Percentiles rank a stretch among this genome's conserved stretches.
These are phyloP conservation scores for Trebouxia sp. DNA, from an alignment of 139 green algal genomes.

Conservation along the genomic window DNA sequence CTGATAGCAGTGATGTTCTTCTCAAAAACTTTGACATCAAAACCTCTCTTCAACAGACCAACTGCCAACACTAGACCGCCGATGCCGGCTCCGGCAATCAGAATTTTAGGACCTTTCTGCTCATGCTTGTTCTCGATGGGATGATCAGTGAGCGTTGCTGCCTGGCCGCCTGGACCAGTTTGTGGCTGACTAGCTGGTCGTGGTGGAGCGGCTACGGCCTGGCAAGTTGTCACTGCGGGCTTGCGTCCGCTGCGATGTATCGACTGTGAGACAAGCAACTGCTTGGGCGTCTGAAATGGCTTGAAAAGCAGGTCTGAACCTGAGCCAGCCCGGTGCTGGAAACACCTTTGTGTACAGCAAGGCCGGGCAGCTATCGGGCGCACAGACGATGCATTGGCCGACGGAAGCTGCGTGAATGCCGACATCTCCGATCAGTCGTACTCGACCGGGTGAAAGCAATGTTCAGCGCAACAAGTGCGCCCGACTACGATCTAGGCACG, in stretches of 20 bases:
- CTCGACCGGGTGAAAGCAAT: too few relatives aligned
- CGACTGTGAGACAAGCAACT: neutral
- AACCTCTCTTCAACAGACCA: slow-evolving; percentile 80
- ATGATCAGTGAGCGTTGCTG: neutral
- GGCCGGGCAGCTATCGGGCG: neutral
- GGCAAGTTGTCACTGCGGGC: neutral
- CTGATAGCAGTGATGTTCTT: slow-evolving; percentile 91
- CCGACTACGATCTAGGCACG: neutral
- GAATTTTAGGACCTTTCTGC: slow-evolving; percentile 33
- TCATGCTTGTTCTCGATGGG: slow-evolving; percentile 17
- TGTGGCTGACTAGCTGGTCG: neutral
- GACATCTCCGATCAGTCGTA: neutral
- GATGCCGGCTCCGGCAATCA: slow-evolving; percentile 66
- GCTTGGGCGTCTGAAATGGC: neutral
- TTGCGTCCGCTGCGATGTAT: neutral
- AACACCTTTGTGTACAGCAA: slow-evolving; percentile 6
- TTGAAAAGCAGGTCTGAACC: neutral
- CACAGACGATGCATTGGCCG: neutral
- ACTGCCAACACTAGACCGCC: slow-evolving; percentile 87
- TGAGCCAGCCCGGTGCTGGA: neutral
- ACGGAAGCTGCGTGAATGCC: neutral
- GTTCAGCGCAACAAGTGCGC: too few relatives aligned
- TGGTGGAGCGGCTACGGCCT: neutral
- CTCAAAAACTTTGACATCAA: slow-evolving; percentile 84
- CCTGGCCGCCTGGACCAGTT: neutral